These are phyloP conservation scores for Penicillium flavigenum DNA, from an alignment of 495 filamentous ascomycete genomes.

Conservation along the genomic window DNA sequence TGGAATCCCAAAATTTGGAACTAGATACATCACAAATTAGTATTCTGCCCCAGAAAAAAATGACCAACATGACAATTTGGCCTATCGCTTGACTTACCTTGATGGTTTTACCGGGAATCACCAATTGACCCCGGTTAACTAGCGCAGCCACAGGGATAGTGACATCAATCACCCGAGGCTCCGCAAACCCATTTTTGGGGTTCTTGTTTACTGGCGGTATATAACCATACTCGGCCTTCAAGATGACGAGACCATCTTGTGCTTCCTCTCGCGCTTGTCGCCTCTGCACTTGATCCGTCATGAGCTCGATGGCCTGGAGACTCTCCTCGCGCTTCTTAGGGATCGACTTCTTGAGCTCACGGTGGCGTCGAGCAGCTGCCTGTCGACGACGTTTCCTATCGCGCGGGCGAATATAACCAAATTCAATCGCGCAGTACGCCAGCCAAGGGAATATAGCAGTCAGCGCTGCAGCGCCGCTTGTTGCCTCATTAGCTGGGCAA, in stretches of 20 bases:
- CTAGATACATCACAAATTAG: conserved; percentile 30
- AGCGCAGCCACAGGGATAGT: conserved; percentile 49
- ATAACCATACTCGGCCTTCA: conserved; percentile 46
- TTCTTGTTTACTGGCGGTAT: conserved; percentile 32
- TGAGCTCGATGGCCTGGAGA: conserved; percentile 51
- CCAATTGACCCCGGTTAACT: conserved; percentile 49
- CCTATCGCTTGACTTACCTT: conserved; percentile 35
- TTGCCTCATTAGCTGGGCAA: conserved; percentile 38
- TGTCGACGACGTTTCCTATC: conserved; percentile 38
- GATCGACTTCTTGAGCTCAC: conserved; percentile 42
- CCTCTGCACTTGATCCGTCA: conserved; percentile 49
- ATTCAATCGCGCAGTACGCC: conserved; percentile 51
- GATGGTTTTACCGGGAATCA: conserved; percentile 40
- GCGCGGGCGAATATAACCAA: conserved; percentile 44
- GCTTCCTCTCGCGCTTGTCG: conserved; percentile 43
- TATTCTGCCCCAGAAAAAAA: background rate
- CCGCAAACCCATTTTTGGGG: conserved; percentile 22
- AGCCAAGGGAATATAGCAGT: conserved; percentile 49
- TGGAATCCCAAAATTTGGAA: conserved; percentile 56
- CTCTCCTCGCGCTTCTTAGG: conserved; percentile 48
- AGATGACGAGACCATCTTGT: conserved; percentile 41
- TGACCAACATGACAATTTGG: no score
- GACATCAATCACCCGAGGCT: conserved; percentile 43
- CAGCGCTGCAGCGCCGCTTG: conserved; percentile 37
- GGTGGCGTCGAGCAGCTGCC: conserved; percentile 37